Evolutionary conservation across 176 grass and related monocot genomes (phyloP), one percentile per base, ranked within the genome.

Genomic region (Secale cereale): DNA sequence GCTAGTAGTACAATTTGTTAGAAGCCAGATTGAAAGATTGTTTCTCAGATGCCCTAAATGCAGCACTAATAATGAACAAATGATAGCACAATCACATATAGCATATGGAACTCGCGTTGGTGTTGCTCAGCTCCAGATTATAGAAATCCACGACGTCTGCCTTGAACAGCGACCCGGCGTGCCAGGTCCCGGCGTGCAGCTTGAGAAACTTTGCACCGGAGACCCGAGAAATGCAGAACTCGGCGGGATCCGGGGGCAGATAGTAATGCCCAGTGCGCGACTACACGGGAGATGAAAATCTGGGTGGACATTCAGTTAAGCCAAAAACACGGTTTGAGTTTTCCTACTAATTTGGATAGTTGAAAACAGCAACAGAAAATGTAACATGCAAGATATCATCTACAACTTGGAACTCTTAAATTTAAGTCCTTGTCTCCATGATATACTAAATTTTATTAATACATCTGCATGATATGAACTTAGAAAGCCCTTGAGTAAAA

Each of bases 101-200:
- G n/a, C n/a, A n/a, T n/a, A n/a, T n/a, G n/a, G 16, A n/a, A 92
- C 96, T 98, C 75, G 94, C 96, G 85, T 98, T 98, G 75, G 96
- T 98, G 85, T 98, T 70, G 84, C 91, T 98, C 16, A 98, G 91
- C 83, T 98, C 96, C 68, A 98, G 88, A 69, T 98, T 98, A 75
- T 95, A 98, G 83, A 98, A 98, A 79, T 95, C 87, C 84, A 98
- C 86, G 2, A 83, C 83, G 12, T 83, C 78, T 15, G 87, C 82
- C 87, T 95, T 92, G 81, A 98, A 95, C 70, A 91, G 86, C 3
- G 96, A 93, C 23, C 96, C 96, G 0, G 91, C 96, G 76, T 98
- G 96, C 96, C 96, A 98, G 62, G 96, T 98, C 46, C 96, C 96
- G 11, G 61, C 84, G 52, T 95, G 86, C 40, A 98, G 93, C 87